A percentile compares a stretch with the other conserved stretches of the same genome.
These are phyloP conservation scores for Colletotrichum sp. DNA, from an alignment of 2,329 filamentous ascomycete genomes.

Conservation along the genomic window DNA sequence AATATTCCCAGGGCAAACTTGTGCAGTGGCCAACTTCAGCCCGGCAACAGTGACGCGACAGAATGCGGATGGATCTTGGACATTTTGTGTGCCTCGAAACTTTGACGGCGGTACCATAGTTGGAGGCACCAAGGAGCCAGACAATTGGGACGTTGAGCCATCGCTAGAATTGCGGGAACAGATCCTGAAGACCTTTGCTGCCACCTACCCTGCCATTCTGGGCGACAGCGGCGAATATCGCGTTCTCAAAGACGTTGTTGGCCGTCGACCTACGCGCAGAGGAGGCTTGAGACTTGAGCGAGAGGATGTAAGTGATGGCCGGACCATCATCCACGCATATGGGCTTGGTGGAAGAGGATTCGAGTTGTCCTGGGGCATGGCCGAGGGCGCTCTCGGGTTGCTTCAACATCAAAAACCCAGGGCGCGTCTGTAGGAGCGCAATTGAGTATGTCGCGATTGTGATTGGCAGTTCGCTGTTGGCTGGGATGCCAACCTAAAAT, in stretches of 20 bases:
- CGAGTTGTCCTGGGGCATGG: conserved; percentile 66
- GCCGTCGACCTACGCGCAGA: conserved; percentile 47
- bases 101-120: conserved; percentile 69
- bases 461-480: background rate
- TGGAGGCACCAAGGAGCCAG: conserved; percentile 68
- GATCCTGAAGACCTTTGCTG: conserved; percentile 46
- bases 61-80: conserved; percentile 66
- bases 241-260: conserved; percentile 49
- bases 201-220: conserved; percentile 39
- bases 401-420: conserved; percentile 25
- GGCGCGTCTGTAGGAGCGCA: background rate
- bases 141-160: conserved; percentile 58
- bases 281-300: conserved; percentile 58
- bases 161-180: conserved; percentile 47
- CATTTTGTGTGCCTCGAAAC: conserved; percentile 65
- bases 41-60: conserved; percentile 60
- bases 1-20: conserved; percentile 45
- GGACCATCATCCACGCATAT: conserved; percentile 56
- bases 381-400: conserved; percentile 50
- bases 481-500: background rate
- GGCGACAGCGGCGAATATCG: conserved; percentile 28
- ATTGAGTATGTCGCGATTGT: background rate
- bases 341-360: conserved; percentile 66
- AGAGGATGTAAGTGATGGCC: conserved; percentile 39
- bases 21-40: conserved; percentile 44